phyloP scores from a whole-genome alignment of 1,284 basidiomycete genomes.

The Xerocomus amazonicus region DNA sequence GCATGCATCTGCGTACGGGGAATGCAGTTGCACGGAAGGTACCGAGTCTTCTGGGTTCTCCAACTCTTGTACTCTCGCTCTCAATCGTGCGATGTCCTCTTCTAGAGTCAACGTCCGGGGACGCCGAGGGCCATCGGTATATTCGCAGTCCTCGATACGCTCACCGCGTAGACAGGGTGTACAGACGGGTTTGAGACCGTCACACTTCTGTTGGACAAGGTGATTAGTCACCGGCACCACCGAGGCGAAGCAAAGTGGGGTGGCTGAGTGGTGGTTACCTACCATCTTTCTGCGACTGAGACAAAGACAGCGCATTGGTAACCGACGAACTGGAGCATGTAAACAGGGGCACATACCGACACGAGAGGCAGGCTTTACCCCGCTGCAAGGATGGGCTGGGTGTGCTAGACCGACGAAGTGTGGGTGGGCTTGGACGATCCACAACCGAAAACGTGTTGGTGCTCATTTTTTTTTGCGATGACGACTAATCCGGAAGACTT shows the following conservation, averaged over 20 bases:
- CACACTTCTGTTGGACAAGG: slow-evolving; percentile 35
- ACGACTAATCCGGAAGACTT: background rate
- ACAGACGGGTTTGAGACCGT: slow-evolving; percentile 39
- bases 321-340: background rate
- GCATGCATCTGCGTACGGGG: slow-evolving; percentile 28
- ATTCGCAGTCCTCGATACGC: slow-evolving; percentile 41
- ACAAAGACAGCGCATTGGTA: too few species aligned
- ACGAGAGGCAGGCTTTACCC: slow-evolving; percentile 32
- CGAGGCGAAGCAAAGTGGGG: too few species aligned
- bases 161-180: slow-evolving; percentile 35
- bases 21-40: slow-evolving; percentile 29
- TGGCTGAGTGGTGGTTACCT: background rate
- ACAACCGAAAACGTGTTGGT: background rate
- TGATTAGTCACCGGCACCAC: background rate
- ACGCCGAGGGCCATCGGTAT: slow-evolving; percentile 35
- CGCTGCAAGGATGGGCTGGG: slow-evolving; percentile 22
- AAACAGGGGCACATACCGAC: slow-evolving; percentile 19
- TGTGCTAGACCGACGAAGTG: background rate
- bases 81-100: slow-evolving; percentile 36
- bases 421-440: slow-evolving; percentile 2
- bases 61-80: slow-evolving; percentile 36
- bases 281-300: slow-evolving; percentile 41
- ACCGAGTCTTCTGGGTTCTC: slow-evolving; percentile 30
- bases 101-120: slow-evolving; percentile 37
- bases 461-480: background rate